Evolutionary conservation across 1,139 yeast species (phyloP), one percentile per base, ranked within the genome.

Genomic region (Suhomyces terraborum): DNA sequence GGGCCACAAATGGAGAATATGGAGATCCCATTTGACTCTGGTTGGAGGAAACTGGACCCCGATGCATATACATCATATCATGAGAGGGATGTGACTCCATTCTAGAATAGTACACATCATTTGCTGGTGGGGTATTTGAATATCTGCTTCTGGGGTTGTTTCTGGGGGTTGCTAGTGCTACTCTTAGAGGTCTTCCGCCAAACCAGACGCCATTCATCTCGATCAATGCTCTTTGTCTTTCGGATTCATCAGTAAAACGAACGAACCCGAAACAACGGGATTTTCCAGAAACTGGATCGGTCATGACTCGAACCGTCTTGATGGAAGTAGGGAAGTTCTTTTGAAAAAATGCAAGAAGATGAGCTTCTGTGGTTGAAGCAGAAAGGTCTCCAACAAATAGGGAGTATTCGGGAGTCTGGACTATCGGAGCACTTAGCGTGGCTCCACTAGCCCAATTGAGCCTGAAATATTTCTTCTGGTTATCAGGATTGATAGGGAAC

Each of bases 321-420:
- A 84, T 81, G 4, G 88, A 79, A 23, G 77, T 72, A 4, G 77
- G 75, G 59, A 79, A 84, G 46, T 74, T 72, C 29, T 77, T 72
- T 52, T 81, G 85, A 59, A 84, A 84, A 38, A 84, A 73, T 33
- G 85, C 84, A 40, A 82, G 66, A 44, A 84, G 61, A 52, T 80
- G 83, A 14, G 84, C 83, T 54, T 84, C 91, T 4, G 85, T 82
- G 16, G 87, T 82, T 17, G 80, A 77, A 14, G 87, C 88, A 2
- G 88, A 80, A 48, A 84, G 66, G 59, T 84, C 91, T 31, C 93
- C 93, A n/a, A 84, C 91, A 65, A 84, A 84, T 28, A 84, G 64
- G 1, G 89, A 81, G 51, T 58, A 79, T 52, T 82, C 88, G 1
- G 76, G 75, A 13, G 73, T 61, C 45, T 73, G 79, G 19, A 71